Percentiles rank a stretch among this genome's conserved stretches.
phyloP scores from a whole-genome alignment of 768 basidiomycete genomes.

The Dictyophora rubrovolvata region DNA sequence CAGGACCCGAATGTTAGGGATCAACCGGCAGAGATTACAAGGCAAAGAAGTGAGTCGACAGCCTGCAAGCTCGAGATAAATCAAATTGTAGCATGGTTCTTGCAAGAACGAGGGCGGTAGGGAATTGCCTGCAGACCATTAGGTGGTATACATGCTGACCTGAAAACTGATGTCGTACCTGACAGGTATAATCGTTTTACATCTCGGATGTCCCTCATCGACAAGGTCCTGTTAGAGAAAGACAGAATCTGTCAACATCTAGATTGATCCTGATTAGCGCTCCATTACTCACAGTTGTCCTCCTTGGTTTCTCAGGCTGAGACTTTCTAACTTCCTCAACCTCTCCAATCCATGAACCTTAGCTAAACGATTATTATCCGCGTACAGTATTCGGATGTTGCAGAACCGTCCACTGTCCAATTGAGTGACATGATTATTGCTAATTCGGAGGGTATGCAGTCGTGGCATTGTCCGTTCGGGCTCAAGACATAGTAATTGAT shows the following conservation, averaged over 20 bases:
- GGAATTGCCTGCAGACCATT: conserved; percentile 42
- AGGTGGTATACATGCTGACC: conserved; percentile 12
- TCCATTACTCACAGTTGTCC: conserved; percentile 57
- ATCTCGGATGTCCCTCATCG: conserved; percentile 60
- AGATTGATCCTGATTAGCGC: conserved; percentile 23
- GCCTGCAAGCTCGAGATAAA: conserved; percentile 85
- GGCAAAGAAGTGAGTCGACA: conserved; percentile 76
- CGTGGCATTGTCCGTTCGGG: conserved; percentile 37
- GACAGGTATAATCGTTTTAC: conserved; percentile 92
- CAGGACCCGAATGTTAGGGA: conserved; percentile 81
- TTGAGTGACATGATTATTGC: conserved; percentile 64
- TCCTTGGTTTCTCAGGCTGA: conserved; percentile 85
- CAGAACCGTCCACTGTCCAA: conserved; percentile 53
- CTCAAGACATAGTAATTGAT: conserved; percentile 47
- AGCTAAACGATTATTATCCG: conserved; percentile 70
- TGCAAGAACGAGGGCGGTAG: conserved; percentile 24
- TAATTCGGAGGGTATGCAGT: conserved; percentile 76
- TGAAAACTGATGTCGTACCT: conserved; percentile 39
- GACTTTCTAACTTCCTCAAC: conserved; percentile 70
- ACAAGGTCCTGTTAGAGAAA: conserved; percentile 16
- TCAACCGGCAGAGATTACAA: conserved; percentile 45
- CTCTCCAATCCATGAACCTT: conserved; percentile 22
- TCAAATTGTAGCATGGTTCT: conserved; percentile 77
- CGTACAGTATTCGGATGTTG: conserved; percentile 81
- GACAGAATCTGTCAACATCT: conserved; percentile 6